These are phyloP conservation scores for Acanthamoeba castellanii DNA, from an alignment of 208 protist genomes.

Conservation along the genomic window DNA sequence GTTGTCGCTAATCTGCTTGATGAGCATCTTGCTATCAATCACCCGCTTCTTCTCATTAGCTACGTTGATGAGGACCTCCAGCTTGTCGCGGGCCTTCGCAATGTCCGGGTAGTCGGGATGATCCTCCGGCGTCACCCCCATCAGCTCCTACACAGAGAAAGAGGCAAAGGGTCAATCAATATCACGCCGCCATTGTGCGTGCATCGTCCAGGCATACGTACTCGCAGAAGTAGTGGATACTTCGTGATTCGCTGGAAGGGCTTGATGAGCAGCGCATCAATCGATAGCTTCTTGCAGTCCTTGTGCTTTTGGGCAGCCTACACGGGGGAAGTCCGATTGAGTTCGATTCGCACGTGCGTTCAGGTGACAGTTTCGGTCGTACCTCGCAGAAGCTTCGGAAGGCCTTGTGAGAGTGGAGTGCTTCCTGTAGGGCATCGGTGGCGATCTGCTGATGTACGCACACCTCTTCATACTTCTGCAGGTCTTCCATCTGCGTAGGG, in stretches of 20 bases:
- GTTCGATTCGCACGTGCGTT: no score
- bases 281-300: constrained; percentile 3
- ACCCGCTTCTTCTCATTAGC: constrained; percentile 60
- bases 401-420: neutral
- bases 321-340: no score
- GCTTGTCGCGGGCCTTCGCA: neutral
- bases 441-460: constrained; percentile 66
- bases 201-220: neutral
- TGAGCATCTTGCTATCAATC: neutral
- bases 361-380: no score
- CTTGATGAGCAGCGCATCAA: constrained; percentile 45
- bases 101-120: constrained; percentile 38
- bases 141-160: neutral
- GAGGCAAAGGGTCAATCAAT: neutral
- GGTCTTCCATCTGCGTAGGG: constrained; percentile 4
- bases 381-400: constrained; percentile 58
- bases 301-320: constrained; percentile 36
- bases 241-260: constrained; percentile 74
- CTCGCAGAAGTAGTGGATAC: constrained; percentile 61
- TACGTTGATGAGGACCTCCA: constrained; percentile 35
- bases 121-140: neutral
- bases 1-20: constrained; percentile 6
- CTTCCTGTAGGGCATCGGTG: constrained; percentile 1
- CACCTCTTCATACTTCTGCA: constrained; percentile 55
- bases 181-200: neutral